Evolutionary conservation across 441 rosid genomes (phyloP), one percentile per base, ranked within the genome.

Genomic region (Arabidopsis lyrata): DNA sequence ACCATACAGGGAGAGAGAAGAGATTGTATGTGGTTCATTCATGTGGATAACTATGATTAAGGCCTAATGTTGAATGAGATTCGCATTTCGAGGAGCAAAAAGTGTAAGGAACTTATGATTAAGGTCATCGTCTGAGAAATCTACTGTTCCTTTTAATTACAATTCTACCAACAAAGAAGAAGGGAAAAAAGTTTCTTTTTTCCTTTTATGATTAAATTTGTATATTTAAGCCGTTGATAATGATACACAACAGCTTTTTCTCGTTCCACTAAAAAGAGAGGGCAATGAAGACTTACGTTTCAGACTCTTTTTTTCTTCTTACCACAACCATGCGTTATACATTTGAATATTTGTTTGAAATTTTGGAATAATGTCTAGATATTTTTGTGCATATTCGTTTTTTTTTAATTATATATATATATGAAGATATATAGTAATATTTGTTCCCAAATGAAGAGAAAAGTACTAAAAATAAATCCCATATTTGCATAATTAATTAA

Each of bases 191-290:
- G n/a, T n/a, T n/a, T n/a, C 2, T 2, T 22, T 22, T 52, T 3
- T 44, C 10, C 12, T 3, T 14, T 14, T 58, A 49, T 66, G 10
- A 20, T 35, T 47, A 9, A n/a, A 42, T 47, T 16, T 22, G 3
- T 65, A 31, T 59, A 66, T 70, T 41, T 60, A 73, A 73, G 68
- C 63, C 78, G 56, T 74, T 83, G 85, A 84, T 80, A 82, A 79
- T 82, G 83, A 83, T 74, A 82, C 66, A 72, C 50, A 78, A 73
- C 85, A 79, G 73, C 84, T 78, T 72, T 68, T 68, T 42, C 63
- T 83, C 82, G 76, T 66, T 82, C 78, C 84, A 80, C 74, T 63
- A 35, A 73, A 77, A 80, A 45, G 61, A 78, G 79, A 76, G 45
- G 64, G 77, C 44, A 41, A 64, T 58, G 72, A 64, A 76, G 72